These are phyloP conservation scores for Calonectria pseudoreteaudii DNA, from an alignment of 2,329 filamentous ascomycete genomes.

Conservation along the genomic window DNA sequence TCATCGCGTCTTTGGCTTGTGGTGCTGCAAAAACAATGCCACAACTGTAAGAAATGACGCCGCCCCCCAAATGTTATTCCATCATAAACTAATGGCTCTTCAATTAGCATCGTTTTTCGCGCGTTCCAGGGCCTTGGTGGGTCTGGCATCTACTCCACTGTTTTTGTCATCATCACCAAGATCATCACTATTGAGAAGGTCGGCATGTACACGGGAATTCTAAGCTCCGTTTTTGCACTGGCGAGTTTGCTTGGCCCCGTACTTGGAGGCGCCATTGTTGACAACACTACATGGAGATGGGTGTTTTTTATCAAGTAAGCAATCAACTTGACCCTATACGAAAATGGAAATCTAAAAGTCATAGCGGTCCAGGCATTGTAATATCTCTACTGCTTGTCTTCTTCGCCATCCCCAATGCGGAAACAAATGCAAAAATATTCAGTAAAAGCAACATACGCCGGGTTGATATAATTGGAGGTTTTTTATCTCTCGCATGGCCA, in stretches of 20 bases:
- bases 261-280: neutral
- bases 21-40: neutral
- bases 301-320: neutral
- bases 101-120: neutral
- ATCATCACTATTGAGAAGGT: constrained; percentile 9
- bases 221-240: constrained; percentile 10
- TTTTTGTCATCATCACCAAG: constrained; percentile 9
- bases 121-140: constrained; percentile 10
- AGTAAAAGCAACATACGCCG: neutral
- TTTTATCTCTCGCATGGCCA: neutral
- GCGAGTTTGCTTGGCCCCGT: neutral
- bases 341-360: neutral
- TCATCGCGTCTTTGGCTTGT: neutral
- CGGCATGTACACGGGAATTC: constrained; percentile 4
- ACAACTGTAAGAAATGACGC: neutral
- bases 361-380: neutral
- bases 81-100: too few species aligned
- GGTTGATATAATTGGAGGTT: neutral
- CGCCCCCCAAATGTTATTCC: too few species aligned
- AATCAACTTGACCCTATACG: neutral
- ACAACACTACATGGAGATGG: neutral
- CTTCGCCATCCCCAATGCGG: neutral
- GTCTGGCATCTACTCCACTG: constrained; percentile 9
- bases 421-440: neutral
- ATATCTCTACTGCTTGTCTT: neutral